These are phyloP conservation scores for Albugo candida DNA, from an alignment of 352 stramenopile genomes.

Conservation along the genomic window DNA sequence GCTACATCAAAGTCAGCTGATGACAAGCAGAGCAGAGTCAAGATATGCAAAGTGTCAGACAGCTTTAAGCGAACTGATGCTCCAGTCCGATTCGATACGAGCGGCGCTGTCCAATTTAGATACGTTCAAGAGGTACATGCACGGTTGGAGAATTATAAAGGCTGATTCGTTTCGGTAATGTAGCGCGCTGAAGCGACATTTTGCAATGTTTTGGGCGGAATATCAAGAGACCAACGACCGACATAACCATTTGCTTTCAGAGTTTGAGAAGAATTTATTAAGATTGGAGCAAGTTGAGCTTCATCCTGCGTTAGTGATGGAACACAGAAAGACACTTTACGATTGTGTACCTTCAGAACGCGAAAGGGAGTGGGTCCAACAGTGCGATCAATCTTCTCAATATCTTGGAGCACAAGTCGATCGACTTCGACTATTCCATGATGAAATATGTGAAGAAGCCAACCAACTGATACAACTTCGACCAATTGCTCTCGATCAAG, in stretches of 20 bases:
- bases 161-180: not conserved
- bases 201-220: conserved; percentile 60
- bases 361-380: conserved; percentile 50
- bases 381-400: conserved; percentile 59
- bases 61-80: conserved; percentile 27
- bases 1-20: conserved; percentile 34
- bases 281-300: conserved; percentile 33
- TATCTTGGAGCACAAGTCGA: conserved; percentile 41
- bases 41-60: conserved; percentile 39
- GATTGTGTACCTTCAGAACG: conserved; percentile 69
- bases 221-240: conserved; percentile 32
- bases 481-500: conserved; percentile 23
- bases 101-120: conserved; percentile 66
- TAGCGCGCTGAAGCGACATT: conserved; percentile 64
- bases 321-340: conserved; percentile 40
- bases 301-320: conserved; percentile 36
- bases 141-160: not conserved
- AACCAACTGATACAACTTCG: conserved; percentile 19
- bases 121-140: conserved; percentile 28
- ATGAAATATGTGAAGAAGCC: conserved; percentile 49
- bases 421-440: conserved; percentile 38
- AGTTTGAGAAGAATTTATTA: conserved; percentile 51
- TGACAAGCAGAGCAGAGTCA: conserved; percentile 27
- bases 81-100: conserved; percentile 48
- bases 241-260: conserved; percentile 33